Conservation (phyloP, 768 basidiomycete species). For the Calocybe cyanea region DNA sequence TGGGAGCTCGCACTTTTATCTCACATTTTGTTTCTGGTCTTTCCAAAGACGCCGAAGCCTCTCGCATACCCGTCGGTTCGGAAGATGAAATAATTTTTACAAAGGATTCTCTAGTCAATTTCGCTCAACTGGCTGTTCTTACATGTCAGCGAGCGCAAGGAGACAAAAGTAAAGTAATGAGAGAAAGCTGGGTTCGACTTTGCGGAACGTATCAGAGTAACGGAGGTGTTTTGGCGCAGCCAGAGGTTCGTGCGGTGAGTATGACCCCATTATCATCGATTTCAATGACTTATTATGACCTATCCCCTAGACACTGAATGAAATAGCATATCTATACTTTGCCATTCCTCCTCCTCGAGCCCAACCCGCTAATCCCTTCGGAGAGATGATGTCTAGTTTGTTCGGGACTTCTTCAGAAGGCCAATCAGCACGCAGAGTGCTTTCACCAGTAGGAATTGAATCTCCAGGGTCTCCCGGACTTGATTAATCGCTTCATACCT, state of each 20-base stretch:
- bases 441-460: constrained; percentile 37
- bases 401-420: constrained; percentile 67
- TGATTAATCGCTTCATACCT: too few relatives aligned
- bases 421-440: constrained; percentile 31
- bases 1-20: constrained; percentile 93
- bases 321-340: constrained; percentile 78
- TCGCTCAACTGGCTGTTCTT: constrained; percentile 82
- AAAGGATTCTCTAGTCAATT: constrained; percentile 76
- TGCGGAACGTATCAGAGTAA: constrained; percentile 80
- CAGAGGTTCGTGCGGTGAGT: constrained; percentile 65
- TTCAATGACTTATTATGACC: neutral
- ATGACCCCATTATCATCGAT: too few relatives aligned
- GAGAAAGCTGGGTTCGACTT: constrained; percentile 82
- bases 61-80: constrained; percentile 67
- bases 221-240: constrained; percentile 56
- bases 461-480: too few relatives aligned
- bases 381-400: constrained; percentile 84
- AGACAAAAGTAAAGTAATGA: constrained; percentile 68
- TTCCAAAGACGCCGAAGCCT: constrained; percentile 49
- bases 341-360: constrained; percentile 75
- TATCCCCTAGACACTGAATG: constrained; percentile 51
- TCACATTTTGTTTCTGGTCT: constrained; percentile 65
- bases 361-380: constrained; percentile 75
- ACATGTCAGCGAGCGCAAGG: constrained; percentile 87
- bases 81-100: constrained; percentile 65